Percentiles rank a stretch among this genome's conserved stretches.
Conservation (phyloP, 768 basidiomycete species). For the Trametes meyenii region DNA sequence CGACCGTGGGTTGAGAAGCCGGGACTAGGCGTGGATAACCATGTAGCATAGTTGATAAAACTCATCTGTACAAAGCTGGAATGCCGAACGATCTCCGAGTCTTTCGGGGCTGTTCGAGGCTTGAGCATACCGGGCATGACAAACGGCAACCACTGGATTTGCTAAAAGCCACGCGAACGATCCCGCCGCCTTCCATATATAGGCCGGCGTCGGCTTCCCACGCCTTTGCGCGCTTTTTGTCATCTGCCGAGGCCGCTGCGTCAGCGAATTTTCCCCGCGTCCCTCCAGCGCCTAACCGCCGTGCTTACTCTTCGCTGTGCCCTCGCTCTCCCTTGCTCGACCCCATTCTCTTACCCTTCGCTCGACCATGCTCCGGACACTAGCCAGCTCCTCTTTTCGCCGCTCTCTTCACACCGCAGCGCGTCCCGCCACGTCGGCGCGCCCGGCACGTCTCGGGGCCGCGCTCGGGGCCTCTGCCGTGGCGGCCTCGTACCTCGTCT, state of each 20-base stretch:
- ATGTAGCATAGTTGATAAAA: no score
- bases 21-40: no score
- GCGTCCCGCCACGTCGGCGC: slow-evolving; percentile 23
- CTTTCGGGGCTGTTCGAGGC: no score
- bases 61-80: no score
- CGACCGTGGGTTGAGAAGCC: not conserved
- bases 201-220: slow-evolving; percentile 12
- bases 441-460: slow-evolving; percentile 26
- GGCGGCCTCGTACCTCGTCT: slow-evolving; percentile 37
- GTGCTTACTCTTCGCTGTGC: slow-evolving; percentile 11
- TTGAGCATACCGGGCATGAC: no score
- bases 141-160: no score
- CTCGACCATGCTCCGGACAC: slow-evolving; percentile 53
- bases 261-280: slow-evolving; percentile 21
- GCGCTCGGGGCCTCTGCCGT: slow-evolving; percentile 35
- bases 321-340: not conserved
- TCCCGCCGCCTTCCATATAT: not conserved
- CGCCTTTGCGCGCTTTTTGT: slow-evolving; percentile 4
- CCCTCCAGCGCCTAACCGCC: not conserved
- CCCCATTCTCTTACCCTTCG: not conserved
- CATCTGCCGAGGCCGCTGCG: slow-evolving; percentile 15
- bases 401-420: slow-evolving; percentile 53
- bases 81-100: no score
- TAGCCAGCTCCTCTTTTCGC: slow-evolving; percentile 55
- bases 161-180: no score